phyloP scores from a whole-genome alignment of 2,329 filamentous ascomycete genomes.

The Aspergillaceae sp. region DNA sequence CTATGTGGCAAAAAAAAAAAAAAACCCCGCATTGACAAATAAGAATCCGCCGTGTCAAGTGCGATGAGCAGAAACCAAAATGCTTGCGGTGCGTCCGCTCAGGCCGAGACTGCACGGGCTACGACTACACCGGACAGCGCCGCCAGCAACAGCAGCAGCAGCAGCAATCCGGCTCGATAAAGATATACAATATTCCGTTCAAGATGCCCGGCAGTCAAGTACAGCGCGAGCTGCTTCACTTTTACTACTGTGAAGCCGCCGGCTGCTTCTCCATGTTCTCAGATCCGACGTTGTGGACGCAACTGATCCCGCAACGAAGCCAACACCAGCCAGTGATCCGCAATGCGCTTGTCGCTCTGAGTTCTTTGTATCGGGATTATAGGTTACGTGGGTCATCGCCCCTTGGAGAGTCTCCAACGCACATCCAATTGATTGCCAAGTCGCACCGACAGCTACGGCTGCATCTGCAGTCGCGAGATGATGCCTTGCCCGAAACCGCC shows the following conservation, averaged over 20 bases:
- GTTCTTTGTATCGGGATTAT: conserved; percentile 13
- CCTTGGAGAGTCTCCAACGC: neutral
- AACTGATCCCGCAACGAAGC: conserved; percentile 12
- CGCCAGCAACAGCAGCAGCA: too few relatives aligned
- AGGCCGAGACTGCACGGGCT: conserved; percentile 17
- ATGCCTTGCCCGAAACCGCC: conserved; percentile 13
- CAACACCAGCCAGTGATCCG: conserved; percentile 16
- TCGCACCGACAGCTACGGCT: conserved; percentile 17
- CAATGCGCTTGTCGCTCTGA: conserved; percentile 13
- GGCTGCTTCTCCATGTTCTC: conserved; percentile 12
- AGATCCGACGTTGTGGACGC: conserved; percentile 12
- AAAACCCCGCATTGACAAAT: neutral
- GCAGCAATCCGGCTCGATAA: conserved; percentile 2
- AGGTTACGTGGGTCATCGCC: neutral
- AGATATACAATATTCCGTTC: conserved; percentile 15
- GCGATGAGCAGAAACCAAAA: conserved; percentile 17
- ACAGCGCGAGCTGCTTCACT: conserved; percentile 17
- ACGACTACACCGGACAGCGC: neutral
- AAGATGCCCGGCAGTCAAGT: conserved; percentile 16
- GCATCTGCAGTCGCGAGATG: conserved; percentile 9
- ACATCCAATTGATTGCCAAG: conserved; percentile 11
- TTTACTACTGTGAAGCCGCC: conserved; percentile 13
- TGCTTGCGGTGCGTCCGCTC: conserved; percentile 16
- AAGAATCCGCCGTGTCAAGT: conserved; percentile 18
- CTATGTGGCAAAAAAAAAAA: too few relatives aligned